A percentile compares a stretch with the other conserved stretches of the same genome.
phyloP scores from a whole-genome alignment of 768 basidiomycete genomes.

The Leccinum imitatum region DNA sequence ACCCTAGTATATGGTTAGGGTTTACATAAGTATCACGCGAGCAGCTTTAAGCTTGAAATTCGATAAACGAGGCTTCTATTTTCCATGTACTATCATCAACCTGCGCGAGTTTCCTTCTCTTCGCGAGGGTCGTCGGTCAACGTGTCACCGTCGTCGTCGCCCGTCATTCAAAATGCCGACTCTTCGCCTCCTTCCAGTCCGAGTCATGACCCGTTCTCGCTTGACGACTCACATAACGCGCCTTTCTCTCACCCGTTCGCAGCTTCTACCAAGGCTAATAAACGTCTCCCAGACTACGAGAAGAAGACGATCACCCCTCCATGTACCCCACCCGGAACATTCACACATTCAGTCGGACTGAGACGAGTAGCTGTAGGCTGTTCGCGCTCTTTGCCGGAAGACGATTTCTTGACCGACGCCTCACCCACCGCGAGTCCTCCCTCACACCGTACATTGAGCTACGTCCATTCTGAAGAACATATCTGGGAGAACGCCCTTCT shows the following conservation, averaged over 20 bases:
- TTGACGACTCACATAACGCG: constrained; percentile 28
- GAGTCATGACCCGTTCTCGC: constrained; percentile 22
- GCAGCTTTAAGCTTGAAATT: neutral
- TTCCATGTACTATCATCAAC: constrained; percentile 12
- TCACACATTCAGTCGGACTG: constrained; percentile 16
- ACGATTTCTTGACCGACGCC: constrained; percentile 18
- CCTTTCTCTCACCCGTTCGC: constrained; percentile 51
- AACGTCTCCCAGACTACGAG: constrained; percentile 46
- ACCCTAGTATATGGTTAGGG: too few species aligned
- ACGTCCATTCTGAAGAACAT: constrained; percentile 33
- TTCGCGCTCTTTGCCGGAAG: constrained; percentile 26
- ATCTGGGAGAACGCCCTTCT: constrained; percentile 51
- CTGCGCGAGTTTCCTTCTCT: neutral
- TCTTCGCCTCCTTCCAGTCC: constrained; percentile 41
- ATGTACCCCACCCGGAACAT: constrained; percentile 23
- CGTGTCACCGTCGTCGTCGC: constrained; percentile 55
- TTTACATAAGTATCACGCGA: too few species aligned
- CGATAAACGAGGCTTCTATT: neutral
- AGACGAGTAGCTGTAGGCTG: constrained; percentile 8
- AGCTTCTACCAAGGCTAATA: constrained; percentile 51
- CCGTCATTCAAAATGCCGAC: constrained; percentile 36
- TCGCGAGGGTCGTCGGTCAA: constrained; percentile 15
- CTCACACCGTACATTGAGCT: constrained; percentile 14
- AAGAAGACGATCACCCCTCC: constrained; percentile 30
- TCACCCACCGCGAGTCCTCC: constrained; percentile 12